A percentile compares a stretch with the other conserved stretches of the same genome.
Conservation (phyloP, 345 rosid species). For the Cochlearia excelsa region DNA sequence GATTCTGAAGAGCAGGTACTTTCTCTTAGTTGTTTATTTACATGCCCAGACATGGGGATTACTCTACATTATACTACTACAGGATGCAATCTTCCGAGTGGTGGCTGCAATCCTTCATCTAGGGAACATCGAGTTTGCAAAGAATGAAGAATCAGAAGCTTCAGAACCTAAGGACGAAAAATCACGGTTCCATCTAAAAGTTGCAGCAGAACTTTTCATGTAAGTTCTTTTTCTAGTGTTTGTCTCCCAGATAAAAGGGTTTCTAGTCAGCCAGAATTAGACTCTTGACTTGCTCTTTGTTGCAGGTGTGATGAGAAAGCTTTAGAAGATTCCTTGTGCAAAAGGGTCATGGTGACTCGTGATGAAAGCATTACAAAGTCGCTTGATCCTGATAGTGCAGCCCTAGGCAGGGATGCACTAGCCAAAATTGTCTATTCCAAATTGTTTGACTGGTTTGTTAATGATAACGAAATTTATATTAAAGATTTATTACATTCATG, state of each 20-base stretch:
- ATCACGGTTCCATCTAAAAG: constrained; percentile 73
- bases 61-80: constrained; percentile 29
- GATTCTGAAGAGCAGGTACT: constrained; percentile 74
- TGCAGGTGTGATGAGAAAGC: constrained; percentile 83
- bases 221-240: constrained; percentile 36
- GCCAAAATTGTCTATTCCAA: constrained; percentile 90
- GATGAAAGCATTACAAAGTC: constrained; percentile 94
- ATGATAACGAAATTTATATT: neutral
- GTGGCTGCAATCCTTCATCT: constrained; percentile 98
- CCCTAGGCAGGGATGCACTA: constrained; percentile 84
- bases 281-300: constrained; percentile 33
- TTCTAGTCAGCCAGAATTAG: constrained; percentile 24
- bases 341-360: constrained; percentile 95
- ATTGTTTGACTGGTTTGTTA: constrained; percentile 86
- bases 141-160: constrained; percentile 79
- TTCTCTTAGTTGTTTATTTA: constrained; percentile 17
- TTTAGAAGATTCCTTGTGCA: constrained; percentile 86
- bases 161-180: constrained; percentile 83
- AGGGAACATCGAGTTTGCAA: constrained; percentile 83
- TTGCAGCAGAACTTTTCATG: constrained; percentile 85
- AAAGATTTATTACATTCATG: neutral
- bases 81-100: constrained; percentile 89
- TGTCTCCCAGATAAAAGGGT: constrained; percentile 17
- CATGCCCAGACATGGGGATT: constrained; percentile 12
- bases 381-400: constrained; percentile 84